Evolutionary conservation across 1,284 basidiomycete genomes (phyloP), one percentile per base, ranked within the genome.

Genomic region (Pyrrhoderma noxium): DNA sequence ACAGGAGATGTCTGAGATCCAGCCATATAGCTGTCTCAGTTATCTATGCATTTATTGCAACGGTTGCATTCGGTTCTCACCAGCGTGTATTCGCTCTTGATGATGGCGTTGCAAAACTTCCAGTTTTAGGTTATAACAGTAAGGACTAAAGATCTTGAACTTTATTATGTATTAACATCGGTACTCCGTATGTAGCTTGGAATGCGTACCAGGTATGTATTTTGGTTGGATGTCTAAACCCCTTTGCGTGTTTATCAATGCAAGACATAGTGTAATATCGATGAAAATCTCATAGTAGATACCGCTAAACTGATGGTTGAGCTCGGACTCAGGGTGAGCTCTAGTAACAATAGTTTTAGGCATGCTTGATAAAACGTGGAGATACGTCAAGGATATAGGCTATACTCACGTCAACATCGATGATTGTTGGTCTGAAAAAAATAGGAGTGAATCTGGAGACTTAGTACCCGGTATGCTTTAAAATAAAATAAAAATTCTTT

Each of bases 341-440:
- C 16, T 9, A 21, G 18, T 35, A 19, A 13, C 4, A n/a, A 14
- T 42, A n/a, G 23, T 14, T 9, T n/a, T 16, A 18, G 3, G 8
- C n/a, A n/a, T n/a, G n/a, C n/a, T n/a, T n/a, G n/a, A n/a, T n/a
- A n/a, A n/a, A n/a, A n/a, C n/a, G n/a, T n/a, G n/a, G n/a, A n/a
- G n/a, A n/a, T n/a, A n/a, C n/a, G n/a, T n/a, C n/a, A 51, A 79
- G 75, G 73, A 75, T 50, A 68, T 66, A 27, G 79, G 79, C 2
- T 80, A 80, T 58, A 64, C 70, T 44, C 67, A 75, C 56, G 63
- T 80, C 47, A 80, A 77, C 55, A 60, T 81, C 39, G 79, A 81
- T 53, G 78, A 80, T 52, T 81, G 78, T 57, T 81, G 77, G 58
- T 70, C 77, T 3, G 73, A 77, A 60, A 77, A 73, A 51, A 62